Conservation (phyloP, 2,329 filamentous ascomycete species). For the Scedosporium boydii region DNA sequence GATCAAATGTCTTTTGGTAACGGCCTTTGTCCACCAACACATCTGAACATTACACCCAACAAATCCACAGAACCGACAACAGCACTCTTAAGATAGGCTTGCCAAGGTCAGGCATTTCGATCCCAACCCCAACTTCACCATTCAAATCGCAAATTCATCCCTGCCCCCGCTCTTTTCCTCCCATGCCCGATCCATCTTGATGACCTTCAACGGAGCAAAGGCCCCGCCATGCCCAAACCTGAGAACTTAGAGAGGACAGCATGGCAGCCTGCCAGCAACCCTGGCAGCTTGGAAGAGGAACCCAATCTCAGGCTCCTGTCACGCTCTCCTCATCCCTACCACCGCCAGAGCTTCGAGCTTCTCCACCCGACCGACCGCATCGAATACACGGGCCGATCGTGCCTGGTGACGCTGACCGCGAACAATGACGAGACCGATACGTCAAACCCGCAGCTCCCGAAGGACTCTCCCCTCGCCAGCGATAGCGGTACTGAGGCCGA, state of each 20-base stretch:
- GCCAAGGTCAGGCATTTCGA: too few relatives aligned
- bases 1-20: not conserved
- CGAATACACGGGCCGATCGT: not conserved
- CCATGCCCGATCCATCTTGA: not conserved
- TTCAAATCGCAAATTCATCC: not conserved
- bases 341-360: constrained; percentile 47
- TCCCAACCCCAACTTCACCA: not conserved
- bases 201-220: not conserved
- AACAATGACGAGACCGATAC: not conserved
- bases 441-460: constrained; percentile 16
- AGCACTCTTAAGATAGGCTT: not conserved
- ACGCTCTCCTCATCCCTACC: constrained; percentile 61
- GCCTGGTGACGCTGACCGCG: not conserved
- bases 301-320: constrained; percentile 38
- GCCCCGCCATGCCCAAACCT: constrained; percentile 5
- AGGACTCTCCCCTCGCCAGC: constrained; percentile 55
- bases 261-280: not conserved
- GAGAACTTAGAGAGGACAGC: not conserved
- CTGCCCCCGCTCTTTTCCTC: not conserved
- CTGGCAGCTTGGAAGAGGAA: constrained; percentile 22
- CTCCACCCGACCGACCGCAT: constrained; percentile 35
- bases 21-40: not conserved
- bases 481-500: constrained; percentile 94
- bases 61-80: not conserved
- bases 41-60: not conserved